These are phyloP conservation scores for Canna indica DNA, from an alignment of 176 grass and related monocot genomes.

Conservation along the genomic window DNA sequence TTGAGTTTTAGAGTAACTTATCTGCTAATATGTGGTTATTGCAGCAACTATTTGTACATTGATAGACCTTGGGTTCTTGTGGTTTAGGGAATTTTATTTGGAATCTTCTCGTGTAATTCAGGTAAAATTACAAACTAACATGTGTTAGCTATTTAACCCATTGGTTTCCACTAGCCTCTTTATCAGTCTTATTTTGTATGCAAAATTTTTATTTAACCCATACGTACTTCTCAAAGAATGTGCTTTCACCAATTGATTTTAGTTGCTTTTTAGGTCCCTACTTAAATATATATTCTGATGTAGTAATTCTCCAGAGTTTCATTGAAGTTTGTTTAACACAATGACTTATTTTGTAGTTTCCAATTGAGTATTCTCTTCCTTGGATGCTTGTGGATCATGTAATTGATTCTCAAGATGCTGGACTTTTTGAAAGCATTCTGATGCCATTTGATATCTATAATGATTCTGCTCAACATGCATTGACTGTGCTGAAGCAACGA, in stretches of 20 bases:
- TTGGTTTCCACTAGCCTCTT: not conserved
- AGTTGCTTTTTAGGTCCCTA: not conserved
- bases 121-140: slow-evolving; percentile 28
- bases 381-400: slow-evolving; percentile 96
- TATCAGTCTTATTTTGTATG: not conserved
- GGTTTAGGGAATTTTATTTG: slow-evolving; percentile 98
- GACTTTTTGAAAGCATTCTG: slow-evolving; percentile 95
- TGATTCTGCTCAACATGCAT: slow-evolving; percentile 94
- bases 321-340: not conserved
- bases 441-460: slow-evolving; percentile 99
- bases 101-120: slow-evolving; percentile 98
- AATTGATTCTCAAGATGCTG: slow-evolving; percentile 79
- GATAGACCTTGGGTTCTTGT: slow-evolving; percentile 96
- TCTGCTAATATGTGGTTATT: slow-evolving; percentile 17
- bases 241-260: not conserved
- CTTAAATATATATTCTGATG: not conserved
- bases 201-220: not conserved
- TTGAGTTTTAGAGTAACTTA: slow-evolving; percentile 8
- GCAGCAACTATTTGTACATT: slow-evolving; percentile 88
- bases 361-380: slow-evolving; percentile 91
- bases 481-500: slow-evolving; percentile 83
- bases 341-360: slow-evolving; percentile 51
- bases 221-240: not conserved
- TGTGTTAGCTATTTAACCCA: not conserved
- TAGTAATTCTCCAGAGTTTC: not conserved